Conservation (phyloP, 2,329 filamentous ascomycete genomes). For the Neospermospora avenae region DNA sequence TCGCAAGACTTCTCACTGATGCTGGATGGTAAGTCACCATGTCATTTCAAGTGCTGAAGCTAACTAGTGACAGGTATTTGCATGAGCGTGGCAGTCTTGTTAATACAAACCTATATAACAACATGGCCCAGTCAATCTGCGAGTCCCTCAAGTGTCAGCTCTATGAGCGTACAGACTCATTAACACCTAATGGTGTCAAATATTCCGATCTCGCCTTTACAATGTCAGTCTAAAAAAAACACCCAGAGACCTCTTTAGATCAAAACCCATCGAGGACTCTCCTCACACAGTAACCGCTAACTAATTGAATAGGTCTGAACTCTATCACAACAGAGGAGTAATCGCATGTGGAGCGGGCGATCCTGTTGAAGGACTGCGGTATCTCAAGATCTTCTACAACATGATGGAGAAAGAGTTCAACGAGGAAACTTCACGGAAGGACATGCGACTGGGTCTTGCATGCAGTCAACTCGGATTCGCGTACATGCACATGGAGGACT, state of each 20-base stretch:
- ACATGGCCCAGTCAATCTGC: conserved; percentile 8
- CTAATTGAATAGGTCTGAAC: too few relatives aligned
- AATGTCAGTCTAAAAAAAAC: too few relatives aligned
- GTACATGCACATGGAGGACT: conserved; percentile 3
- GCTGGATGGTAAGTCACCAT: neutral
- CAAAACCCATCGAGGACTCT: too few relatives aligned
- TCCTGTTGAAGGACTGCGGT: neutral
- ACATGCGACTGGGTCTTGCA: conserved; percentile 13
- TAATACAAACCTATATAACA: neutral
- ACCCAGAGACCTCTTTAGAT: too few relatives aligned
- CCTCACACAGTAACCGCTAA: too few relatives aligned
- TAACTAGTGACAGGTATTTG: neutral
- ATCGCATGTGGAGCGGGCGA: neutral
- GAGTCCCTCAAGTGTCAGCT: conserved; percentile 18
- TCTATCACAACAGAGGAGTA: neutral
- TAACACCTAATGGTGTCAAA: neutral
- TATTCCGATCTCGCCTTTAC: neutral
- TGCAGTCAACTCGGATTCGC: conserved; percentile 11
- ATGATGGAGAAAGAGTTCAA: conserved; percentile 9
- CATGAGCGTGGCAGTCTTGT: neutral
- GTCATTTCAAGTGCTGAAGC: neutral
- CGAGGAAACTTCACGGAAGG: neutral
- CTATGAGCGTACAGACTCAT: conserved; percentile 17
- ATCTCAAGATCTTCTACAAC: neutral
- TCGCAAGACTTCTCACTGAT: neutral